These are phyloP conservation scores for Meyerozyma elateridarum DNA, from an alignment of 1,139 yeast species.

Conservation along the genomic window DNA sequence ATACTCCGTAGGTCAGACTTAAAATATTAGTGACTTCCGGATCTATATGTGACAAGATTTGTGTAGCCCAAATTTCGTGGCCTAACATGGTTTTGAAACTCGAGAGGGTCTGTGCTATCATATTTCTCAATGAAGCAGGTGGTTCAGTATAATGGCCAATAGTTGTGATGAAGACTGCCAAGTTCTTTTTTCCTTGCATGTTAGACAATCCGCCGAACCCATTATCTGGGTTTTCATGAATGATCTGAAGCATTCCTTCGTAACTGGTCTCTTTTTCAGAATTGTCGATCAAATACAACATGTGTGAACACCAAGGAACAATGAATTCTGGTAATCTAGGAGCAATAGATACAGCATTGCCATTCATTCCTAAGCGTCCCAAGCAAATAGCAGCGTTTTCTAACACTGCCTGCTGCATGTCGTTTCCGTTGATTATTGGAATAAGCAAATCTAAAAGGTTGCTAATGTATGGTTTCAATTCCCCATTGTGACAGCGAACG, in stretches of 20 bases:
- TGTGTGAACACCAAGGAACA: constrained; percentile 61
- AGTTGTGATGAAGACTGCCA: constrained; percentile 57
- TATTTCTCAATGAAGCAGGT: constrained; percentile 37
- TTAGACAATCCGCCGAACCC: constrained; percentile 51
- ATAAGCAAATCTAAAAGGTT: constrained; percentile 60
- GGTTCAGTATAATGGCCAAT: constrained; percentile 59
- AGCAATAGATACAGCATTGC: constrained; percentile 53
- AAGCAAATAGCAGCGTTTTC: constrained; percentile 92
- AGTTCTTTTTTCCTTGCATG: constrained; percentile 41
- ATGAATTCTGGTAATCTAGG: constrained; percentile 56
- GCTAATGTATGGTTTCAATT: constrained; percentile 55
- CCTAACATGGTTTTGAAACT: constrained; percentile 52
- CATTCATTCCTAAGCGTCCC: constrained; percentile 77
- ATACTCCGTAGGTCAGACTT: constrained; percentile 21
- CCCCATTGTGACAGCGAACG: constrained; percentile 48
- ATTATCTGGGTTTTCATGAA: constrained; percentile 58
- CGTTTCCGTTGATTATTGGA: constrained; percentile 56
- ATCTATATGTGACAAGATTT: constrained; percentile 30
- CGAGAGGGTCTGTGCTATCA: constrained; percentile 39
- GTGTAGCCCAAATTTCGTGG: constrained; percentile 29
- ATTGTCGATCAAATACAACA: constrained; percentile 63
- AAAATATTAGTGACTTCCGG: constrained; percentile 24
- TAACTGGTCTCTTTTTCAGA: constrained; percentile 79
- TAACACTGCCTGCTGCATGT: constrained; percentile 58
- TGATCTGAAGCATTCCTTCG: constrained; percentile 66